Conservation (phyloP, 225 moss, liverwort and hornwort species). For the Pseudoscleropodium purum region DNA sequence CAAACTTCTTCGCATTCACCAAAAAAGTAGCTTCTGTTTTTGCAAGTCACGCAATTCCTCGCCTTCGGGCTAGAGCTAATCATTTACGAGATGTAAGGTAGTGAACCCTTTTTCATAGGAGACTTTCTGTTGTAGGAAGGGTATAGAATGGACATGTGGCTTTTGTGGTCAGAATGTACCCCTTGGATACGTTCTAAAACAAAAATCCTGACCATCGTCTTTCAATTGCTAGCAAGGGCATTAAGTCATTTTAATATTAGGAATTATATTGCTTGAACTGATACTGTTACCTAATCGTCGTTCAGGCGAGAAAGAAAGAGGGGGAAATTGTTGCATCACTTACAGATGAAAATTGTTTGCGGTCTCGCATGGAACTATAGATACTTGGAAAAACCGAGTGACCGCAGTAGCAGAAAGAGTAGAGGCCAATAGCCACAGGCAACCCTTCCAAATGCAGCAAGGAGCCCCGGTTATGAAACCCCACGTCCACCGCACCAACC, state of each 20-base stretch:
- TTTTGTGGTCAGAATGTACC: not conserved
- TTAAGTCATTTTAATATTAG: not conserved
- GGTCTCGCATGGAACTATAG: conserved; percentile 68
- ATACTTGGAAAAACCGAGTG: conserved; percentile 94
- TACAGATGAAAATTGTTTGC: conserved; percentile 66
- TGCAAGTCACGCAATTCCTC: not conserved
- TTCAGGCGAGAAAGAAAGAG: not conserved
- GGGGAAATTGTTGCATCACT: not conserved
- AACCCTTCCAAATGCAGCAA: conserved; percentile 52
- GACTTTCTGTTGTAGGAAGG: not conserved
- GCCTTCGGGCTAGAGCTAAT: not conserved
- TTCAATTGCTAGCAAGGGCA: not conserved
- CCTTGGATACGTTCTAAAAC: not conserved
- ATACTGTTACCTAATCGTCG: not conserved
- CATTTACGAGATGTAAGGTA: not conserved
- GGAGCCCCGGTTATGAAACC: conserved; percentile 62
- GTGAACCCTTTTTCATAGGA: not conserved
- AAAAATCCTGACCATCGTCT: not conserved
- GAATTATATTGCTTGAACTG: not conserved
- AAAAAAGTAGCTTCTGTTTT: not conserved
- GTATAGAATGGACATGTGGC: not conserved
- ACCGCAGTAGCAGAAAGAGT: conserved; percentile 88
- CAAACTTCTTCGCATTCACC: not conserved
- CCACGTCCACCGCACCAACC: conserved; percentile 63
- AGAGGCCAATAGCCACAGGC: conserved; percentile 85